A percentile compares a stretch with the other conserved stretches of the same genome.
phyloP scores from a whole-genome alignment of 352 stramenopile genomes.

The Globisporangium orthogonon region DNA sequence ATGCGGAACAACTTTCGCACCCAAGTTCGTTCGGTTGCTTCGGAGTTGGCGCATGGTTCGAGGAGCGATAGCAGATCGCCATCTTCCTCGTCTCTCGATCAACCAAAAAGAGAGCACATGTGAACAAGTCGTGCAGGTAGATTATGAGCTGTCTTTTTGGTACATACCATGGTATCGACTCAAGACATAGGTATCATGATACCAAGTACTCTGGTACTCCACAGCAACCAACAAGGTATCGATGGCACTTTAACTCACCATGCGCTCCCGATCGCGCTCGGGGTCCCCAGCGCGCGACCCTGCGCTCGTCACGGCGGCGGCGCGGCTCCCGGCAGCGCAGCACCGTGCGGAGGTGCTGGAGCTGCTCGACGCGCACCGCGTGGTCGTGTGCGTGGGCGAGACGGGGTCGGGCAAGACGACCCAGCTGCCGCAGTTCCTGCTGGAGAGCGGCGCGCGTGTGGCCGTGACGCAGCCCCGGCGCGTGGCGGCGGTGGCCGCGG shows the following conservation, averaged over 20 bases:
- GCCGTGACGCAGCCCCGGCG: slow-evolving; percentile 92
- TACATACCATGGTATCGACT: too few species aligned
- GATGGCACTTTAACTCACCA: not conserved
- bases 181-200: too few species aligned
- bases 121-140: too few species aligned
- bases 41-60: too few species aligned
- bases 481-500: slow-evolving; percentile 97
- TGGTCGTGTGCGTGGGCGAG: slow-evolving; percentile 88
- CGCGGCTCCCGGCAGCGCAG: slow-evolving; percentile 22
- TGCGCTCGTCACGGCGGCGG: slow-evolving; percentile 1
- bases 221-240: too few species aligned
- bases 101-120: too few species aligned
- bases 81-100: too few species aligned
- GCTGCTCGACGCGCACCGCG: slow-evolving; percentile 45
- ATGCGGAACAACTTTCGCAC: too few species aligned
- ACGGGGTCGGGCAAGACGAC: slow-evolving; percentile 97
- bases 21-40: too few species aligned
- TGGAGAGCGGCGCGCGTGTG: slow-evolving; percentile 27
- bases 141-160: too few species aligned
- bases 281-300: not conserved
- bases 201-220: too few species aligned
- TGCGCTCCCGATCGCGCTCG: not conserved
- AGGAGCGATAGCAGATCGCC: too few species aligned
- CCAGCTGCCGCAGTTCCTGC: slow-evolving; percentile 75
- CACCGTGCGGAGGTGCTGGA: slow-evolving; percentile 66